Evolutionary conservation across 75 land plant genomes (phyloP), one percentile per base, ranked within the genome.

Genomic region (Pinus tabuliformis): DNA sequence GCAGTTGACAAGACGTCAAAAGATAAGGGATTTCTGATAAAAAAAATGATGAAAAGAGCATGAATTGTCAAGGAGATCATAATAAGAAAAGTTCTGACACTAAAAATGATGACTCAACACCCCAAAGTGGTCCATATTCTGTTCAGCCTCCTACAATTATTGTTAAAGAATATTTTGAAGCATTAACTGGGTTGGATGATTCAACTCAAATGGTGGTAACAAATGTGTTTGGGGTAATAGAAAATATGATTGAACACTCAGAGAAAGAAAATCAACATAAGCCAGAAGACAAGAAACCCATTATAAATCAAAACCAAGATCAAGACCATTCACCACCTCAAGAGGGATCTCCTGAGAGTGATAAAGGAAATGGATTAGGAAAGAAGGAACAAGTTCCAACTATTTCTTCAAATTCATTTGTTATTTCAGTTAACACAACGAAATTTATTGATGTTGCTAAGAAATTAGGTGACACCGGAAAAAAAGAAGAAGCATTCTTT

Each of bases 151-250:
- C 89, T 54, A 78, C 83, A 65, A 75, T 97, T 74, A 83, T 79
- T 58, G 85, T 95, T 24, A 60, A 82, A 62, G 80, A 85, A 59
- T 98, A 98, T 75, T 79, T 95, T 1, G 87, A 95, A 83, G 93
- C 98, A 54, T 81, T 97, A 24, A 85, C 92, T 70, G 92, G 94
- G 36, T 78, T 97, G 74, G 99, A 97, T 84, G 99, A 97, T 76
- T 91, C 99, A 11, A 97, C 98, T 3, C 99, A 97, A 83, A 83
- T 95, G 86, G 99, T 98, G 57, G 99, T 97, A 49, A 95, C 89
- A n/a, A 97, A 91, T 87, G 98, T 97, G 20, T 97, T 97, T 89
- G 91, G 92, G 75, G 95, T 95, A 22, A 81, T 92, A 24, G 98
- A 93, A 78, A 82, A 85, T 77, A 89, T 97, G 92, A 87, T 97